These are phyloP conservation scores for Rhynchospora breviuscula DNA, from an alignment of 176 grass and related monocot species.

Conservation along the genomic window DNA sequence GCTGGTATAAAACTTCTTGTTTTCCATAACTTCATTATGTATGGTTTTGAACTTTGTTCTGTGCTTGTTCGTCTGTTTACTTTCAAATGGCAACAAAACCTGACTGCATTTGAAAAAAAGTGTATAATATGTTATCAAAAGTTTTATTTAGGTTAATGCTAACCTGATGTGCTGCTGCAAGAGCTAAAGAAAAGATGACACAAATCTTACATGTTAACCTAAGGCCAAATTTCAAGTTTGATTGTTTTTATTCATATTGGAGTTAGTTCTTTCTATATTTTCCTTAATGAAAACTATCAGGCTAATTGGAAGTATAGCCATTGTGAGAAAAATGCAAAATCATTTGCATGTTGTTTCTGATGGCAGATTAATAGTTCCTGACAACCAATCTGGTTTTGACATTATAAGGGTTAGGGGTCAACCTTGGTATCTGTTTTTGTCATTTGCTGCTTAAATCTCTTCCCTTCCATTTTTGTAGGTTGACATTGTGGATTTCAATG, in stretches of 20 bases:
- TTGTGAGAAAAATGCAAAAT: not conserved
- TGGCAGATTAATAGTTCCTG: not conserved
- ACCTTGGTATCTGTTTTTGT: not conserved
- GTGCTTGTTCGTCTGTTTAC: not conserved
- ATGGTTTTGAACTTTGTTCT: not conserved
- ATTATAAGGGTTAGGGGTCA: no score
- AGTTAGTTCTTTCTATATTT: not conserved
- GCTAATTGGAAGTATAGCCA: not conserved
- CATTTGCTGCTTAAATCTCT: not conserved
- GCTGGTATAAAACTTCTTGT: slow-evolving; percentile 33
- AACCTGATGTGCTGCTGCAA: not conserved
- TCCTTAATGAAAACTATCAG: not conserved
- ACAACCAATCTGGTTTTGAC: not conserved
- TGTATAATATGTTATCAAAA: not conserved
- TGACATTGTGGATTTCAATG: slow-evolving; percentile 97
- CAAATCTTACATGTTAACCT: not conserved
- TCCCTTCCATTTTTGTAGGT: slow-evolving; percentile 39
- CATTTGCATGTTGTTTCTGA: not conserved
- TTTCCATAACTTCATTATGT: not conserved
- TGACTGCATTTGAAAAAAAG: not conserved
- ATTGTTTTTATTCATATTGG: not conserved
- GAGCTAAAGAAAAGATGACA: not conserved
- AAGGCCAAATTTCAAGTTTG: not conserved
- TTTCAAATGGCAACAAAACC: not conserved
- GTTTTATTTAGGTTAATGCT: not conserved